Evolutionary conservation across 2,329 filamentous ascomycete species (phyloP).

Genomic region (Zasmidium cellare): DNA sequence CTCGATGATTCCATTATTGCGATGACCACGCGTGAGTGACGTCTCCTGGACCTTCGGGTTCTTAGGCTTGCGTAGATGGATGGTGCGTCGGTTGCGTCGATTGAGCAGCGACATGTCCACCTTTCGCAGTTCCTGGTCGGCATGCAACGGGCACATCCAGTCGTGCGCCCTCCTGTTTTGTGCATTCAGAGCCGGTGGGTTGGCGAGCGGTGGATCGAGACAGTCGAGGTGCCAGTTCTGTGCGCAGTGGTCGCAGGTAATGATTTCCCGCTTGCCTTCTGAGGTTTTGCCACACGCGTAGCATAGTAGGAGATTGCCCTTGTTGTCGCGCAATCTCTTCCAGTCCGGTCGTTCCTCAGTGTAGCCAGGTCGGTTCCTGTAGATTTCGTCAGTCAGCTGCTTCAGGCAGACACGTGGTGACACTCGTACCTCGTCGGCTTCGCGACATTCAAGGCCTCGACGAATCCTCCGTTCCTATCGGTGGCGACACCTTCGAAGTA

Average conservation of each 20-base stretch:
- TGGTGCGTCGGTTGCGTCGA: constrained; percentile 29
- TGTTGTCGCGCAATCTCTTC: constrained; percentile 56
- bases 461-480: constrained; percentile 76
- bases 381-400: constrained; percentile 3
- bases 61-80: constrained; percentile 53
- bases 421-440: constrained; percentile 57
- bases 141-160: constrained; percentile 88
- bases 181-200: constrained; percentile 63
- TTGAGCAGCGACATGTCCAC: constrained; percentile 46
- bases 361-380: constrained; percentile 36
- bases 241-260: constrained; percentile 81
- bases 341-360: constrained; percentile 45
- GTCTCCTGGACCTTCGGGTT: constrained; percentile 50
- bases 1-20: constrained; percentile 51
- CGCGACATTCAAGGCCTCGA: constrained; percentile 60
- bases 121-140: constrained; percentile 69
- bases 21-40: constrained; percentile 60
- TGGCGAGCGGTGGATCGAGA: constrained; percentile 77
- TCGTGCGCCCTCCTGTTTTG: constrained; percentile 61
- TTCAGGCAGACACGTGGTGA: constrained; percentile 1
- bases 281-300: constrained; percentile 70
- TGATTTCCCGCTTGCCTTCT: constrained; percentile 63
- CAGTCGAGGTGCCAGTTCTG: constrained; percentile 92
- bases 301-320: constrained; percentile 76
- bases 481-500: constrained; percentile 79